Conservation (phyloP, 1,284 basidiomycete genomes). For the Moesziomyces parantarcticus region DNA sequence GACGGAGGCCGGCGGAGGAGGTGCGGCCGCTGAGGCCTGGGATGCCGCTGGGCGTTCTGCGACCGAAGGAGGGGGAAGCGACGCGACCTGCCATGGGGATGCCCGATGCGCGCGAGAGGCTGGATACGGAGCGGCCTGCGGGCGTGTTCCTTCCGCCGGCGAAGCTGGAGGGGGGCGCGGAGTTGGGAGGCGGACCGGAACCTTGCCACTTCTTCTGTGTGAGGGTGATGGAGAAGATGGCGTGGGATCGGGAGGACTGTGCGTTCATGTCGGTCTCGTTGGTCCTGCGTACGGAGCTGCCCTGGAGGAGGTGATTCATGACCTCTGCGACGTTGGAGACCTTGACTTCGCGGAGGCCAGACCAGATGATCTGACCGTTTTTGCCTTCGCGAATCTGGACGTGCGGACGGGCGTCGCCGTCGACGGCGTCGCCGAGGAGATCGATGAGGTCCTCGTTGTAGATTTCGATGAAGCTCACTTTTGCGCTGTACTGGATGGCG, state of each 20-base stretch:
- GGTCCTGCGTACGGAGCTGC: constrained; percentile 88
- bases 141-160: constrained; percentile 26
- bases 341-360: constrained; percentile 87
- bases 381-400: constrained; percentile 97
- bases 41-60: constrained; percentile 40
- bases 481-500: constrained; percentile 54
- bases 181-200: constrained; percentile 42
- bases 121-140: constrained; percentile 22
- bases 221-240: constrained; percentile 95
- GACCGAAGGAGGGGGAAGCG: constrained; percentile 39
- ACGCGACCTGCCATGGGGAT: constrained; percentile 42
- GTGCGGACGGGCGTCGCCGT: constrained; percentile 73
- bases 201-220: constrained; percentile 71
- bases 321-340: constrained; percentile 86
- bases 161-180: constrained; percentile 27
- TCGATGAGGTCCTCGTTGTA: constrained; percentile 82
- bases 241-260: constrained; percentile 95
- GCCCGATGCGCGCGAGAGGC: constrained; percentile 35
- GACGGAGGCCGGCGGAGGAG: constrained; percentile 41
- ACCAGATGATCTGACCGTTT: constrained; percentile 96
- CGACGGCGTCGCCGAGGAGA: constrained; percentile 59
- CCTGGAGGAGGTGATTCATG: constrained; percentile 84
- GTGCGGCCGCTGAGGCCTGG: constrained; percentile 31
- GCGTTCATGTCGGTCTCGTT: constrained; percentile 99
- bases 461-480: constrained; percentile 78